Evolutionary conservation across 768 basidiomycete genomes (phyloP).

Genomic region (Cystobasidium ongulense): DNA sequence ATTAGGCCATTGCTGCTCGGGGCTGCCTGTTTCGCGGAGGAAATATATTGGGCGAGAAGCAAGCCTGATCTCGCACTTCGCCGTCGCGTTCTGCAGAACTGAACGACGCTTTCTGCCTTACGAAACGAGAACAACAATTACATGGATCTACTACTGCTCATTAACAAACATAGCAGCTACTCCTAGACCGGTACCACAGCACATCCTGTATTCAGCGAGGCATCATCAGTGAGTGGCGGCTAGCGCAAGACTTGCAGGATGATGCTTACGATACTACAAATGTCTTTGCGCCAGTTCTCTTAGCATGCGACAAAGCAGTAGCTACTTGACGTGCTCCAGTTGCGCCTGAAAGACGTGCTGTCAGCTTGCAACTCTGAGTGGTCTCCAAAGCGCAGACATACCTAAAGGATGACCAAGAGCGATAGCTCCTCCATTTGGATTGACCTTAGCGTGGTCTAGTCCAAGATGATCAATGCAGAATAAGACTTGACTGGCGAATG

Average conservation of each 20-base stretch:
- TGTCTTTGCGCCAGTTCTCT: not conserved
- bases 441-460: conserved; percentile 45
- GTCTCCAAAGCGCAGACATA: not conserved
- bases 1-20: too few relatives aligned
- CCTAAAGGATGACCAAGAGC: conserved; percentile 41
- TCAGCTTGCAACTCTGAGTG: too few relatives aligned
- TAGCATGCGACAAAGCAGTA: conserved; percentile 5
- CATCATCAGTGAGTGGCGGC: not conserved
- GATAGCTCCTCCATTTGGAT: conserved; percentile 49
- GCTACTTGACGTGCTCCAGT: conserved; percentile 17
- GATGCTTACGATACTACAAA: not conserved
- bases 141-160: conserved; percentile 12
- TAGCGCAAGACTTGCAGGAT: not conserved
- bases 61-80: too few relatives aligned
- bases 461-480: conserved; percentile 47
- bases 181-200: not conserved
- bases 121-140: not conserved
- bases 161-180: not conserved
- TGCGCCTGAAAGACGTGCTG: not conserved
- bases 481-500: conserved; percentile 46
- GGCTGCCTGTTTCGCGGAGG: too few relatives aligned
- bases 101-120: not conserved
- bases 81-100: not conserved
- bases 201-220: not conserved
- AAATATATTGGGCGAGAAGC: too few relatives aligned